phyloP scores from a whole-genome alignment of 1,284 basidiomycete species.

The Athelia sp. region DNA sequence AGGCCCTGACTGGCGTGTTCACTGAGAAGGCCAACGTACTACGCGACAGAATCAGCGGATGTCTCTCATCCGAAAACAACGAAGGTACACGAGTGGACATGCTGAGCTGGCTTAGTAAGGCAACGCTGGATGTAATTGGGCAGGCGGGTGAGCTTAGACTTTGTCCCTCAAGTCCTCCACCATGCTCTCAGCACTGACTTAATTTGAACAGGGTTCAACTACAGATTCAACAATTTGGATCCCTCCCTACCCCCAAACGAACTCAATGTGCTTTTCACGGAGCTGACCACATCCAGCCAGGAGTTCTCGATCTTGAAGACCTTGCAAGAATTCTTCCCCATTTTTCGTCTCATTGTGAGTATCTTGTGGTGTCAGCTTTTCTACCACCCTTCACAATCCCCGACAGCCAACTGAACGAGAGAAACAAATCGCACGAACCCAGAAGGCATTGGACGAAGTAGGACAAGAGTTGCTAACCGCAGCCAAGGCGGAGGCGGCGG shows the following conservation, averaged over 20 bases:
- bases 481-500: slow-evolving; percentile 31
- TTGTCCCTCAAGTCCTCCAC: too few species aligned
- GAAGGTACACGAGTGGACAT: too few species aligned
- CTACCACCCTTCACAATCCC: too few species aligned
- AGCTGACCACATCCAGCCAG: slow-evolving; percentile 29
- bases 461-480: slow-evolving; percentile 40
- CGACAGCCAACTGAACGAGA: slow-evolving; percentile 13
- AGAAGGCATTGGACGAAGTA: slow-evolving; percentile 24
- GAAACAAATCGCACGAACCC: slow-evolving; percentile 9
- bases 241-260: slow-evolving; percentile 31
- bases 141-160: too few species aligned
- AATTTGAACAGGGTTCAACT: slow-evolving; percentile 44
- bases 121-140: too few species aligned
- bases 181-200: too few species aligned
- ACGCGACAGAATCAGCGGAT: too few species aligned
- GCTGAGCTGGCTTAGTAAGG: too few species aligned
- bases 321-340: slow-evolving; percentile 32
- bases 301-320: slow-evolving; percentile 23
- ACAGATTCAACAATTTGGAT: slow-evolving; percentile 52
- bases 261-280: slow-evolving; percentile 42
- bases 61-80: too few species aligned
- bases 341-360: slow-evolving; percentile 38
- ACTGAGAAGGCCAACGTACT: too few species aligned
- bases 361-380: background rate
- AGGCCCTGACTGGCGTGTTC: too few species aligned